Evolutionary conservation across 768 basidiomycete species (phyloP), one percentile per base, ranked within the genome.

Genomic region (Pisolithus marmoratus): DNA sequence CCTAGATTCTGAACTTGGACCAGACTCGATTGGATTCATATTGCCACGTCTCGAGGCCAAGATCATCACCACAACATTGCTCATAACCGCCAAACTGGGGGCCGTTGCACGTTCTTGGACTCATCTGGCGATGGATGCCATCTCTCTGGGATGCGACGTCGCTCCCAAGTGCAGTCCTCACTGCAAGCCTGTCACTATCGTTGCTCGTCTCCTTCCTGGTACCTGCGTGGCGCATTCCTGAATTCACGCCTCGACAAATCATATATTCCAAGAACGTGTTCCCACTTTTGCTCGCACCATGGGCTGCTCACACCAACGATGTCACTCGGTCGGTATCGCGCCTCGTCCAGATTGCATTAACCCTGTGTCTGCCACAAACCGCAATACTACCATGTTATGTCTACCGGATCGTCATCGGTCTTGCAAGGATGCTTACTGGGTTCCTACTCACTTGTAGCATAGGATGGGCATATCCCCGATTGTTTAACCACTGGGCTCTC

Each of bases 401-500:
- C 26, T 14, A 58, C 4, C 66, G 63, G 68, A 41, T 67, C 37
- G n/a, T 38, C 7, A 58, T 63, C 20, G 59, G 45, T 27, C 38
- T 67, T 1, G 37, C 37, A 0, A 53, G 63, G 36, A 63, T 54
- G 23, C 40, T 59, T 27, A 4, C 48, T 15, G 58, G 60, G 26
- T 63, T 63, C 50, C 41, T 66, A 15, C 42, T 67, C 38, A 63
- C 58, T 19, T 56, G 63, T 8, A 55, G 66, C 40, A 54, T 65
- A 20, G 72, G 74, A n/a, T 74, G 72, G 72, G 58, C 69, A 15
- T 63, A 66, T 34, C 74, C 74, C 4, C 51, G 27, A 9, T 40
- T 75, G 22, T 75, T 75, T 59, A 68, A 58, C 40, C 74, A 74
- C 55, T 74, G 67, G 58, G 65, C 70, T 12, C 57, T 72, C 2